Evolutionary conservation across 371 early-diverging fungal genomes (phyloP).

Genomic region (Mortierella sp.): DNA sequence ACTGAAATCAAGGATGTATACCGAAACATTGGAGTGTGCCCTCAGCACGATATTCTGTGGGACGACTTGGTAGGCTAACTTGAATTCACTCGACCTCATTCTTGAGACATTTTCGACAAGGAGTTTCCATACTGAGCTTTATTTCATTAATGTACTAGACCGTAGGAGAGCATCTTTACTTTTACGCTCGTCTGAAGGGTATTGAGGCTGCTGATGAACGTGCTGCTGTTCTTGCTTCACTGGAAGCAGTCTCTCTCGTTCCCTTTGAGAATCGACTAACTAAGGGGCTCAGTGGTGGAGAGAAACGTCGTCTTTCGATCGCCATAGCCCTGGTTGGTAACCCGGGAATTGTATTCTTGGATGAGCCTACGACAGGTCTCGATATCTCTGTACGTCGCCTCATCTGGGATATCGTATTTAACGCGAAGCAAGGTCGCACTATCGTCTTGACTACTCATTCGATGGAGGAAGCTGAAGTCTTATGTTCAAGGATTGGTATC

Average conservation of each 20-base stretch:
- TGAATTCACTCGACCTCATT: background rate
- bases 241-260: constrained; percentile 67
- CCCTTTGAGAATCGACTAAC: constrained; percentile 63
- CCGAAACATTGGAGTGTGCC: constrained; percentile 77
- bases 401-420: constrained; percentile 77
- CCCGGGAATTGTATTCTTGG: constrained; percentile 72
- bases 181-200: constrained; percentile 81
- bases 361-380: constrained; percentile 76
- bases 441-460: constrained; percentile 77
- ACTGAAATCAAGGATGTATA: constrained; percentile 72
- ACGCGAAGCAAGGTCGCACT: constrained; percentile 69
- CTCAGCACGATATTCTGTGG: constrained; percentile 85
- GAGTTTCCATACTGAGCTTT: background rate
- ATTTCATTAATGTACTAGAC: constrained; percentile 51
- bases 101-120: background rate
- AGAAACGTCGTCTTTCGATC: constrained; percentile 73
- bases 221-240: constrained; percentile 59
- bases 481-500: constrained; percentile 72
- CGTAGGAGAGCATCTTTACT: constrained; percentile 78
- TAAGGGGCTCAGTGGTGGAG: constrained; percentile 73
- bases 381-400: constrained; percentile 78
- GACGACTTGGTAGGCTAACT: constrained; percentile 64
- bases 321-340: constrained; percentile 70
- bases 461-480: constrained; percentile 85
- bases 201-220: constrained; percentile 61